Base-by-base conservation (phyloP, 352 stramenopile genomes). In the Globisporangium radiosum region DNA sequence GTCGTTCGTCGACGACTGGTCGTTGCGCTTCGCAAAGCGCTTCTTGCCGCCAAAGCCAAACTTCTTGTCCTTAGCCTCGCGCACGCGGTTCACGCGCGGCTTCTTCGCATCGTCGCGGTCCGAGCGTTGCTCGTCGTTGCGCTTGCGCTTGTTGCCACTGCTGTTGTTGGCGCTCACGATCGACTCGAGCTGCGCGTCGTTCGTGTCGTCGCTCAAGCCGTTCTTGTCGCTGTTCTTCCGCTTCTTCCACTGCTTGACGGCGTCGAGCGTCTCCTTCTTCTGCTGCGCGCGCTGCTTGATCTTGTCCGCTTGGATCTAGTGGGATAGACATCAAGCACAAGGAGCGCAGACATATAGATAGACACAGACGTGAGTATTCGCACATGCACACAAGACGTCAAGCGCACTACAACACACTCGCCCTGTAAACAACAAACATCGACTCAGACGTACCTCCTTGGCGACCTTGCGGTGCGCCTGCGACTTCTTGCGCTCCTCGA, bases 401-500 rank as follows among this genome's bases (percentile, higher is more conserved):
- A 36, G n/a, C 25, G 47, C 43, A 47, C 4, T 2, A 47, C 14
- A 42, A 1, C 49, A 10, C 48, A 53, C 11, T 7, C 10, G 33
- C 48, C 13, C 17, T 39, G 47, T 57, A 36, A 7, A 40, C 44
- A n/a, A 14, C 25, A 47, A 33, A 33, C 25, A 33, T 33, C 25
- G 25, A 3, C 25, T 33, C 25, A 33, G 25, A 57, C 68, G 67
- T 47, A 97, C 76, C 73, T 98, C 91, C 76, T 99, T 99, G 50
- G 94, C 88, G 62, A 97, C 97, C 67, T 98, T 90, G 47, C 96
- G 95, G 67, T 98, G 92, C 54, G 98, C 93, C 69, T 98, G 94
- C 53, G 96, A 97, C 63, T 97, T 96, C 80, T 99, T 99, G 33
- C 96, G 91, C 63, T 98, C 90, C 66, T 98, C 90, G 47, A 99